Evolutionary conservation across 192 early-diverging fungal species (phyloP).

Genomic region (Lobosporangium transversale): DNA sequence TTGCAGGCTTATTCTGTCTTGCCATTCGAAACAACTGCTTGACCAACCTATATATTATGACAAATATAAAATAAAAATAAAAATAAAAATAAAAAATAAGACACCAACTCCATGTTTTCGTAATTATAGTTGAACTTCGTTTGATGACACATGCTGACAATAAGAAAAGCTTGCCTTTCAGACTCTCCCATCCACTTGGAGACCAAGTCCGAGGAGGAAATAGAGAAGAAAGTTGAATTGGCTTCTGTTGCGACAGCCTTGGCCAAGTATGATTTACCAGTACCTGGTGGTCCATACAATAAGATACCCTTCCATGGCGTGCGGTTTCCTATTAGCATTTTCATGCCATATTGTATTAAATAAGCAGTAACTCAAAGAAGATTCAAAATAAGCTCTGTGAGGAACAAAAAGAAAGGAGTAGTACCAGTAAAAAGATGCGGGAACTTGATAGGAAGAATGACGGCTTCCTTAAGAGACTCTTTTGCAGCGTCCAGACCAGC

Average conservation of each 20-base stretch:
- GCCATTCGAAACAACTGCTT: conserved; percentile 96
- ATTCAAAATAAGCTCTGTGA: neutral
- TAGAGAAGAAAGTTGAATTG: conserved; percentile 94
- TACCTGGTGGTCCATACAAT: conserved; percentile 97
- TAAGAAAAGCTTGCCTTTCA: too few species aligned
- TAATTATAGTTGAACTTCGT: too few species aligned
- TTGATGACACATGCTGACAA: too few species aligned
- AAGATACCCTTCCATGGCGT: conserved; percentile 97
- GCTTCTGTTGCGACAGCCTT: conserved; percentile 99
- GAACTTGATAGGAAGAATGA: conserved; percentile 97
- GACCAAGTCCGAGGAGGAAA: conserved; percentile 98
- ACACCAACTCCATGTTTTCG: too few species aligned
- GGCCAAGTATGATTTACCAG: conserved; percentile 96
- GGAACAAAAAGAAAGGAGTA: conserved; percentile 4
- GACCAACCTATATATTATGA: conserved; percentile 69
- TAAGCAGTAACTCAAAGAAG: neutral
- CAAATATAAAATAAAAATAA: too few species aligned
- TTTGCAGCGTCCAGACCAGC: conserved; percentile 96
- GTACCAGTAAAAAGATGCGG: conserved; percentile 92
- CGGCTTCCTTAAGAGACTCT: conserved; percentile 97
- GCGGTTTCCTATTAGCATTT: conserved; percentile 70
- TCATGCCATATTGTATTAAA: neutral
- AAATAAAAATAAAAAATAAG: too few species aligned
- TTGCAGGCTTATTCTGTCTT: conserved; percentile 90
- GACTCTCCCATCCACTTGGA: conserved; percentile 99